phyloP scores from a whole-genome alignment of 345 rosid species.

The Aegle marmelos region DNA sequence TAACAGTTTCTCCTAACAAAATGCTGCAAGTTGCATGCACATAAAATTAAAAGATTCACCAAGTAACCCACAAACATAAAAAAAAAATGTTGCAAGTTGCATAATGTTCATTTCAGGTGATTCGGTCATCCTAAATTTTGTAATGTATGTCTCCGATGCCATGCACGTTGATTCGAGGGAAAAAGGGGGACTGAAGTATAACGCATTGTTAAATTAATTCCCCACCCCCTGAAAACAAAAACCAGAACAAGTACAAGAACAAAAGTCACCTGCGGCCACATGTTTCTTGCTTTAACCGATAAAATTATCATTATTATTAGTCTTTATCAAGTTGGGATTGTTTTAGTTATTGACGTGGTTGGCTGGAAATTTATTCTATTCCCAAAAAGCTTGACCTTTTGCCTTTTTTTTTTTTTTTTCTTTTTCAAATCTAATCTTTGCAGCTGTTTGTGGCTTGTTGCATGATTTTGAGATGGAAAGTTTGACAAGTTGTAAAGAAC shows the following conservation, averaged over 20 bases:
- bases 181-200: too few species aligned
- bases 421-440: neutral
- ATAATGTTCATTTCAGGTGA: neutral
- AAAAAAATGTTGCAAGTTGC: neutral
- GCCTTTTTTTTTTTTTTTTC: too few species aligned
- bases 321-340: neutral
- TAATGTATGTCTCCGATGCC: rapidly evolving
- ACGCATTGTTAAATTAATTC: too few species aligned
- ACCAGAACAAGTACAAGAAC: too few species aligned
- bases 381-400: neutral
- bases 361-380: too few species aligned
- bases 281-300: neutral
- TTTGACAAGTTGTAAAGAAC: neutral
- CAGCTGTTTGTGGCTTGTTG: neutral
- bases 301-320: too few species aligned
- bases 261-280: neutral
- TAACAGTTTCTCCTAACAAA: too few species aligned
- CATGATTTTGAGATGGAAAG: neutral
- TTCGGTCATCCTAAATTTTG: neutral
- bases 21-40: neutral
- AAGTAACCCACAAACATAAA: neutral
- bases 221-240: too few species aligned
- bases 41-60: neutral
- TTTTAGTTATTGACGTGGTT: too few species aligned
- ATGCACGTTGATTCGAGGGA: too few species aligned